Percentiles rank a stretch among this genome's conserved stretches.
Conservation (phyloP, 2,329 filamentous ascomycete species). For the Nothophaeocryptopus gaeumannii region DNA sequence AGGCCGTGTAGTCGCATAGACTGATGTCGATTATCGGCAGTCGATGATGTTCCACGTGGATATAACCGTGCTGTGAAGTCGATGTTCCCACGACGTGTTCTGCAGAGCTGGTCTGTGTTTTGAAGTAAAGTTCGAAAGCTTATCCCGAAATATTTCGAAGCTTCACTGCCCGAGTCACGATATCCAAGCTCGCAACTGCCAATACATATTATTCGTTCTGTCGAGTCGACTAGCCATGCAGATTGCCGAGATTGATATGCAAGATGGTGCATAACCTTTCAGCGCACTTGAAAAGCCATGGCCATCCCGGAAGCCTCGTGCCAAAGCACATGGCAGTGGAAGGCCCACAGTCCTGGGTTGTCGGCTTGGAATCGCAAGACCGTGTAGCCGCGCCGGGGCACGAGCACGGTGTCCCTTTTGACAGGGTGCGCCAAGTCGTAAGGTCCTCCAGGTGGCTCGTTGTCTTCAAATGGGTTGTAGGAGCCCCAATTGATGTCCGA, state of each 20-base stretch:
- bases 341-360: constrained; percentile 40
- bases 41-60: too few species aligned
- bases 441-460: constrained; percentile 23
- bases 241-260: not conserved
- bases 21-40: too few species aligned
- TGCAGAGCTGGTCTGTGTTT: too few species aligned
- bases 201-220: too few species aligned
- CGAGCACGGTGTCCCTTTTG: constrained; percentile 38
- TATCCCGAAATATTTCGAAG: too few species aligned
- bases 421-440: constrained; percentile 21
- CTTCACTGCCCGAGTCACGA: too few species aligned
- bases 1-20: too few species aligned
- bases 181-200: too few species aligned
- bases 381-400: constrained; percentile 38
- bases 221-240: not conserved
- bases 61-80: too few species aligned
- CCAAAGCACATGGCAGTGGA: constrained; percentile 42
- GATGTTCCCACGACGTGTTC: too few species aligned
- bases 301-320: constrained; percentile 24
- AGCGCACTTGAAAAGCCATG: constrained; percentile 23
- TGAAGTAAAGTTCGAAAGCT: too few species aligned
- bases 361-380: constrained; percentile 37
- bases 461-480: constrained; percentile 25
- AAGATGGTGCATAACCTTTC: too few species aligned
- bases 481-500: constrained; percentile 25